Percentiles rank a stretch among this genome's conserved stretches.
Conservation (phyloP, 1,284 basidiomycete species). For the Malassezia brasiliensis region DNA sequence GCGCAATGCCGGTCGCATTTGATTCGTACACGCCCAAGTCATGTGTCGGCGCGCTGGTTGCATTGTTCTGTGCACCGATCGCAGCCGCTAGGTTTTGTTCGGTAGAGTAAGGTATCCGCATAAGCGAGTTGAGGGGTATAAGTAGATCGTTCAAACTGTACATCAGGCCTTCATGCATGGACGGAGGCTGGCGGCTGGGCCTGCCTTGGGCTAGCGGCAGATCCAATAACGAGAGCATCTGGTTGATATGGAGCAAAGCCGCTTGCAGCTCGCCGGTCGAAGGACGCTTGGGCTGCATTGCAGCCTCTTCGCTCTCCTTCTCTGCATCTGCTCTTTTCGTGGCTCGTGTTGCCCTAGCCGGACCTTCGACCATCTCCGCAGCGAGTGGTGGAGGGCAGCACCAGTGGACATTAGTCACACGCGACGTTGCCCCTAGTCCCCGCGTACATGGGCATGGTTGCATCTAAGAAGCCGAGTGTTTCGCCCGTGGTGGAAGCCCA, state of each 20-base stretch:
- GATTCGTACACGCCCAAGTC: constrained; percentile 3
- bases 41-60: not conserved
- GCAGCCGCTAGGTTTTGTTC: constrained; percentile 5
- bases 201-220: not conserved
- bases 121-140: constrained; percentile 1
- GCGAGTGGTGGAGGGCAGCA: not conserved
- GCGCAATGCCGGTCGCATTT: not conserved
- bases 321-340: not conserved
- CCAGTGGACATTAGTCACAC: not conserved
- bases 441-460: not conserved
- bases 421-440: not conserved
- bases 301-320: not conserved
- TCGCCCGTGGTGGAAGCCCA: not conserved
- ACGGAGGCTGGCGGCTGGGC: not conserved
- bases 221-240: constrained; percentile 7
- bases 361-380: not conserved
- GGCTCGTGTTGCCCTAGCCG: not conserved
- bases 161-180: constrained; percentile 9
- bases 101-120: not conserved
- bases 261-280: not conserved
- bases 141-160: constrained; percentile 12
- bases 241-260: constrained; percentile 1
- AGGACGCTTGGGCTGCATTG: not conserved
- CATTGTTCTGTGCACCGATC: not conserved
- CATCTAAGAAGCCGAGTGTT: not conserved